These are phyloP conservation scores for Ustilago loliicola DNA, from an alignment of 1,284 basidiomycete species.

Conservation along the genomic window DNA sequence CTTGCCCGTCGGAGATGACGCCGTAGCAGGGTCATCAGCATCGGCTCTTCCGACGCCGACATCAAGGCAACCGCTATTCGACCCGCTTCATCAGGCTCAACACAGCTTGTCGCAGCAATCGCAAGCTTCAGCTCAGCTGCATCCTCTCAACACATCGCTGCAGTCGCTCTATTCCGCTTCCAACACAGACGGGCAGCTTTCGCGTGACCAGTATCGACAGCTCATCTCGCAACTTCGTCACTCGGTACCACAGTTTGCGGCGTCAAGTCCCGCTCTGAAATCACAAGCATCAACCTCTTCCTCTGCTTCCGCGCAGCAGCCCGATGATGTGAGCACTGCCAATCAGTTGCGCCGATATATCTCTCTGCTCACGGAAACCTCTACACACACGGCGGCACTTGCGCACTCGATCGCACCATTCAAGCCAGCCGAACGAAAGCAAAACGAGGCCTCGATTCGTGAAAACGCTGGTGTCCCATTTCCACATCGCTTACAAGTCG, in stretches of 20 bases:
- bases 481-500: conserved; percentile 22
- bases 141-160: conserved; percentile 37
- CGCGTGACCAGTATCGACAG: conserved; percentile 46
- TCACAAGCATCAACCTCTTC: conserved; percentile 6
- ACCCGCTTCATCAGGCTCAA: conserved; percentile 27
- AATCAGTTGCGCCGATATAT: conserved; percentile 46
- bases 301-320: conserved; percentile 7
- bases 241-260: conserved; percentile 43
- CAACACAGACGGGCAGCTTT: conserved; percentile 19
- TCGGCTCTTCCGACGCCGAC: conserved; percentile 34
- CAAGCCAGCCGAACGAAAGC: conserved; percentile 21
- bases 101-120: conserved; percentile 19
- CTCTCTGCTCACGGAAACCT: conserved; percentile 46
- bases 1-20: neutral
- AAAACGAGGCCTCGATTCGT: neutral
- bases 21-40: conserved; percentile 16
- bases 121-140: conserved; percentile 17
- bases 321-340: conserved; percentile 10
- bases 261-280: conserved; percentile 33
- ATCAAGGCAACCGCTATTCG: conserved; percentile 14
- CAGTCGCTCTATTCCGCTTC: conserved; percentile 39
- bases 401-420: conserved; percentile 44
- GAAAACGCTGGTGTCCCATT: conserved; percentile 1
- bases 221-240: conserved; percentile 48
- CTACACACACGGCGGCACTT: conserved; percentile 42